These are phyloP conservation scores for Kalmanozyma brasiliensis DNA, from an alignment of 1,284 basidiomycete genomes.

Conservation along the genomic window DNA sequence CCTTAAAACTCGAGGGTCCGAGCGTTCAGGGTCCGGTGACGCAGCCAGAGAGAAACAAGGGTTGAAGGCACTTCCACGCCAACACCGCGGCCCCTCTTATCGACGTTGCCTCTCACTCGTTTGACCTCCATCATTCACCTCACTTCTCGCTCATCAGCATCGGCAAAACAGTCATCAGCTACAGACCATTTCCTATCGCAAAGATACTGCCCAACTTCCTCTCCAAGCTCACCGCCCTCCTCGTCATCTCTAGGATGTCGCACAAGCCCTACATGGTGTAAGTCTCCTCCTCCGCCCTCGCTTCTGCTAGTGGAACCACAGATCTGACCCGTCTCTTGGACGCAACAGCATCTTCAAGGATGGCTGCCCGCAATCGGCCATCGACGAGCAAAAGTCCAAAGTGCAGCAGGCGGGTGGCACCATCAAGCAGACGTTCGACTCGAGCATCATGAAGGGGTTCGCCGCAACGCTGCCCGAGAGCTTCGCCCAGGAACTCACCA, in stretches of 20 bases:
- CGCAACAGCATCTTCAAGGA: slow-evolving; percentile 58
- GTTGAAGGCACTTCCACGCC: slow-evolving; percentile 14
- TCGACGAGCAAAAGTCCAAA: slow-evolving; percentile 52
- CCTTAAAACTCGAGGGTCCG: no score
- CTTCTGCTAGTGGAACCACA: neutral
- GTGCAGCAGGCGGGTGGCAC: slow-evolving; percentile 53
- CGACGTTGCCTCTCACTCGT: slow-evolving; percentile 4
- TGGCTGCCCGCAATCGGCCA: slow-evolving; percentile 37
- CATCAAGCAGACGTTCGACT: slow-evolving; percentile 60
- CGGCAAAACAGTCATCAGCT: no score
- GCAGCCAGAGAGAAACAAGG: slow-evolving; percentile 10
- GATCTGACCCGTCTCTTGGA: neutral
- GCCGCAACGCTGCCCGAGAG: slow-evolving; percentile 51
- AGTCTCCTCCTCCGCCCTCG: slow-evolving; percentile 6
- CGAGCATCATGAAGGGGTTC: slow-evolving; percentile 60
- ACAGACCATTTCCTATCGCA: neutral
- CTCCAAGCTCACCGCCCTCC: slow-evolving; percentile 14
- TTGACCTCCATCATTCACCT: slow-evolving; percentile 2
- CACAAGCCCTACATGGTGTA: slow-evolving; percentile 60
- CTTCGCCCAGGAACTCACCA: slow-evolving; percentile 40
- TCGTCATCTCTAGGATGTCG: slow-evolving; percentile 35
- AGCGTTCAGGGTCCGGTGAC: slow-evolving; percentile 24
- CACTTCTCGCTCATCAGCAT: neutral
- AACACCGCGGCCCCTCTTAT: neutral
- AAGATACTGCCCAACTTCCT: slow-evolving; percentile 20